Base-by-base conservation (phyloP, 2,329 filamentous ascomycete species). In the Cladosporium sp. region DNA sequence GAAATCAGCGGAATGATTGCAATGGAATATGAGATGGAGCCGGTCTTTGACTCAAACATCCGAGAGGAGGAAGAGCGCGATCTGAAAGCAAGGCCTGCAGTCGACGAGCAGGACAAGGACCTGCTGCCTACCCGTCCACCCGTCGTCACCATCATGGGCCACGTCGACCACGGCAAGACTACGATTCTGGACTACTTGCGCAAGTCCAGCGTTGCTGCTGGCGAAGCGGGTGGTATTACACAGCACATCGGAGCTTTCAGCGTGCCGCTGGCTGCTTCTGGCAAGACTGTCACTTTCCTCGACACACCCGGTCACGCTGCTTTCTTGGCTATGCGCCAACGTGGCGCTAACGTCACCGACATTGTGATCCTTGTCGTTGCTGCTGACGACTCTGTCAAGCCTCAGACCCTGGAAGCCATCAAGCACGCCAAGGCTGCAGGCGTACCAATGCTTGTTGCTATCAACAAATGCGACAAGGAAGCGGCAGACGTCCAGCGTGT, bases 221-320 rank as follows among this genome's bases (percentile, higher is more conserved):
- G 90, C 63, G 95, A 99, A 77, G 93, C 97, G 75, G 95, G 95
- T 68, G 95, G 95, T 40, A 99, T 99, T 75, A 99, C 95, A 0
- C 95, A 99, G 77, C 95, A 99, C 75, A 99, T 99, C 70, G 96
- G 95, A 78, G 95, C 95, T 18, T 99, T 99, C 80, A 93, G 93
- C 7, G 95, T 99, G 1, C 87, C 87, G 21, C 88, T 99, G 83
- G 89, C 66, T 10, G 75, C 91, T 5, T 65, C 59, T 28, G 66
- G 63, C 40, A 96, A 94, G 78, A 87, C 88, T 44, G 97, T 99
- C 71, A 99, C 96, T 0, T 99, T 99, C 81, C 84, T 99, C 31
- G 95, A 99, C 75, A 99, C 95, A 0, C 95, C 95, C 1, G 95
- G 95, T 1, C 95, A 99, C 80, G 92, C 94, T 31, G 96, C 95